Evolutionary conservation across 164 flowering plant genomes (phyloP).

Genomic region (Warburgia ugandensis): DNA sequence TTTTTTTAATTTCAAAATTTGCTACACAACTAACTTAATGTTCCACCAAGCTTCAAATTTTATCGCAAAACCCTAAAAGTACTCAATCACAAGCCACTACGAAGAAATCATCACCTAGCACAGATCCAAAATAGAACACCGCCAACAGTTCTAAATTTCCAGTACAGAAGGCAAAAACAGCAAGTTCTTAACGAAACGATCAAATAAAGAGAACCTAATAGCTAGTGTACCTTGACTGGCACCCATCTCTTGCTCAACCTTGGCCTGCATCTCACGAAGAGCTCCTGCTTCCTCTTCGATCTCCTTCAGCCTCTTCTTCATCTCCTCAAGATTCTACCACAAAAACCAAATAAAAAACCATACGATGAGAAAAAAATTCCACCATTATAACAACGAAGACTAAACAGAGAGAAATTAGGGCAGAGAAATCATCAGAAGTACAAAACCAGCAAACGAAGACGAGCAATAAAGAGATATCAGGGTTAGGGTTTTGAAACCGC

Average conservation of each 20-base stretch:
- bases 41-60: background rate
- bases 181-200: too few species aligned
- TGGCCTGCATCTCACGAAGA: slow-evolving; percentile 34
- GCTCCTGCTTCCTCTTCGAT: slow-evolving; percentile 34
- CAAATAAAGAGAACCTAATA: too few species aligned
- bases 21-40: background rate
- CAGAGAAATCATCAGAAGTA: too few species aligned
- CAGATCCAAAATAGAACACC: too few species aligned
- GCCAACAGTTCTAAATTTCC: too few species aligned
- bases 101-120: too few species aligned
- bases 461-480: background rate
- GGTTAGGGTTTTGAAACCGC: background rate
- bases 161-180: too few species aligned
- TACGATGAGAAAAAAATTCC: background rate
- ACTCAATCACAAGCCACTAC: too few species aligned
- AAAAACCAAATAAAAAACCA: background rate
- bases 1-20: too few species aligned
- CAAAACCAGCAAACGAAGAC: background rate
- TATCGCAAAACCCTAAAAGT: background rate
- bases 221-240: slow-evolving; percentile 28
- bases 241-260: slow-evolving; percentile 34
- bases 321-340: slow-evolving; percentile 25
- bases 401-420: background rate
- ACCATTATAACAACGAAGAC: background rate
- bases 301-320: slow-evolving; percentile 35